Conservation (phyloP, 768 basidiomycete genomes). For the Boletellus ananas region DNA sequence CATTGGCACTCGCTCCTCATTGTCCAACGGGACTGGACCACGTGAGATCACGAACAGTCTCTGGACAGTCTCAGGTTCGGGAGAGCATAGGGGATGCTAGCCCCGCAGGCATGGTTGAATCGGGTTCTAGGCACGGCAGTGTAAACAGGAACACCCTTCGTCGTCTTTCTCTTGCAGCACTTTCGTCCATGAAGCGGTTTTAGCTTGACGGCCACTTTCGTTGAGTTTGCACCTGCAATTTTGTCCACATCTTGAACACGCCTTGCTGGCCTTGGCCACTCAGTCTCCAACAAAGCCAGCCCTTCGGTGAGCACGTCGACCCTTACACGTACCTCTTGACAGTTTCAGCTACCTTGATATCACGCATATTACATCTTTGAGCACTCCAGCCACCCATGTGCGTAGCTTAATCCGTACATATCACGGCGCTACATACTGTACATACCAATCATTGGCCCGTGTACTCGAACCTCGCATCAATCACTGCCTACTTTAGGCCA, state of each 20-base stretch:
- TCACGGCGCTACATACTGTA: background rate
- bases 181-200: constrained; percentile 28
- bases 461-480: background rate
- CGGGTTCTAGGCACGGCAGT: constrained; percentile 12
- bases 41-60: constrained; percentile 17
- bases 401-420: background rate
- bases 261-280: background rate
- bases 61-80: constrained; percentile 23
- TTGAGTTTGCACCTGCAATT: constrained; percentile 1
- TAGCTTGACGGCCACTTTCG: constrained; percentile 1
- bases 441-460: background rate
- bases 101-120: constrained; percentile 6
- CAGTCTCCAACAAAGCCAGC: background rate
- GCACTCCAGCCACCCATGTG: background rate
- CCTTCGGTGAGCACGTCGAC: background rate
- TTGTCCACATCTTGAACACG: constrained; percentile 7
- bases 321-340: constrained; percentile 7
- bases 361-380: background rate
- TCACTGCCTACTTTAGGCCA: background rate
- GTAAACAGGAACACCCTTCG: constrained; percentile 22
- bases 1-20: constrained; percentile 4
- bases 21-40: constrained; percentile 2
- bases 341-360: background rate
- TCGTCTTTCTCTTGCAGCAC: constrained; percentile 30
- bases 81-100: constrained; percentile 8